These are phyloP conservation scores for Knoxdaviesia proteae DNA, from an alignment of 2,329 filamentous ascomycete species.

Conservation along the genomic window DNA sequence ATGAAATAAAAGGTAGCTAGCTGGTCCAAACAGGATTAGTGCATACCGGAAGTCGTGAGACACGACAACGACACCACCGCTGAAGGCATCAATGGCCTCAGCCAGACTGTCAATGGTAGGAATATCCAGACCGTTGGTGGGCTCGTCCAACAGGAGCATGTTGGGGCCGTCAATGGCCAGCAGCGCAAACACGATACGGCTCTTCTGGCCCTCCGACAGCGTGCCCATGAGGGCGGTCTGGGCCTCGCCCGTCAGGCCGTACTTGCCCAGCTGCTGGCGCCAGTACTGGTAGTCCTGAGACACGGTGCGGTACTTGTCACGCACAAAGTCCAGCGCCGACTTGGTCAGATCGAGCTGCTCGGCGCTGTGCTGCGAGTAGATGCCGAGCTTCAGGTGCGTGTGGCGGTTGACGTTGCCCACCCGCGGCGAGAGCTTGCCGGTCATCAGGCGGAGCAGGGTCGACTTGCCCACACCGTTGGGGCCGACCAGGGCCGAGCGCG, in stretches of 20 bases:
- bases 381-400: slow-evolving; percentile 93
- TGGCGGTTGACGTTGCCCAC: slow-evolving; percentile 67
- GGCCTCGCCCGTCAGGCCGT: slow-evolving; percentile 78
- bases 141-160: slow-evolving; percentile 95
- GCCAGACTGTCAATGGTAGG: slow-evolving; percentile 95
- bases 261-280: slow-evolving; percentile 89
- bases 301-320: slow-evolving; percentile 77
- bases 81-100: slow-evolving; percentile 92
- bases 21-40: not conserved
- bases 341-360: slow-evolving; percentile 98
- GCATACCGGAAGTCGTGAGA: slow-evolving; percentile 95
- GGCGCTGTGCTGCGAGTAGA: slow-evolving; percentile 96
- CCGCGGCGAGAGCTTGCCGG: slow-evolving; percentile 76
- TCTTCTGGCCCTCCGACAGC: slow-evolving; percentile 92
- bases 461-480: slow-evolving; percentile 99
- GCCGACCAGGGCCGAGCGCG: slow-evolving; percentile 84
- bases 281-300: slow-evolving; percentile 98
- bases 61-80: slow-evolving; percentile 90
- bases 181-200: slow-evolving; percentile 91
- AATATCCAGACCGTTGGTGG: slow-evolving; percentile 98
- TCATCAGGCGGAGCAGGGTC: slow-evolving; percentile 89
- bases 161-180: slow-evolving; percentile 90
- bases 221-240: slow-evolving; percentile 98
- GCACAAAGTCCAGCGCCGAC: slow-evolving; percentile 90
- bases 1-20: not conserved